These are phyloP conservation scores for Corinectria fuckeliana DNA, from an alignment of 2,329 filamentous ascomycete species.

Conservation along the genomic window DNA sequence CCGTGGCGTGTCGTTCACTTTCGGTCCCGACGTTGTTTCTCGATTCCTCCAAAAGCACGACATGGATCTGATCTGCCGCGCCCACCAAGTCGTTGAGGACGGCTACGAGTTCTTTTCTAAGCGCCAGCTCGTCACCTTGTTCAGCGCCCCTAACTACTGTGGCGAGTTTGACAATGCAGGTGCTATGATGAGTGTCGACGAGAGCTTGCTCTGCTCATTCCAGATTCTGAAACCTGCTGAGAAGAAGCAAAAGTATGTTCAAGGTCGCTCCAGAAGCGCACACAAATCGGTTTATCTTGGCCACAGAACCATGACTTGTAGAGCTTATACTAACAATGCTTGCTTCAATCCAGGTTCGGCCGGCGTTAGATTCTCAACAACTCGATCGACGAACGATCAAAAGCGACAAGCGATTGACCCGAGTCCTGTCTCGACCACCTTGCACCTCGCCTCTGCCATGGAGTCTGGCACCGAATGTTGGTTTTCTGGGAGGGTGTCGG, in stretches of 20 bases:
- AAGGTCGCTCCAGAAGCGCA: slow-evolving; percentile 70
- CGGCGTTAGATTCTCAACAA: slow-evolving; percentile 72
- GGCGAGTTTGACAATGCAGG: slow-evolving; percentile 99
- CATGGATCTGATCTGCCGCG: slow-evolving; percentile 99
- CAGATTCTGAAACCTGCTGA: slow-evolving; percentile 99
- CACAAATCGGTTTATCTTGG: slow-evolving; percentile 37
- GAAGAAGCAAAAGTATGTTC: slow-evolving; percentile 99
- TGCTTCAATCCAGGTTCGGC: slow-evolving; percentile 90
- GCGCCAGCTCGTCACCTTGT: slow-evolving; percentile 94
- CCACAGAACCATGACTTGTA: slow-evolving; percentile 33
- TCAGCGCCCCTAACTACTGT: slow-evolving; percentile 98
- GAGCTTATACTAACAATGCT: slow-evolving; percentile 64
- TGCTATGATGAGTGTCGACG: slow-evolving; percentile 99
- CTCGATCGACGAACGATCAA: slow-evolving; percentile 36
- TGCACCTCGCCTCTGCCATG: slow-evolving; percentile 39
- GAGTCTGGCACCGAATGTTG: slow-evolving; percentile 39
- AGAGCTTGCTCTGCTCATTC: slow-evolving; percentile 98
- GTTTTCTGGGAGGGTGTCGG: slow-evolving; percentile 38
- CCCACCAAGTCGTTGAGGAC: slow-evolving; percentile 98
- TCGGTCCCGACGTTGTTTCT: slow-evolving; percentile 95
- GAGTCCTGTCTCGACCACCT: slow-evolving; percentile 37
- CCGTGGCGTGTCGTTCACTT: slow-evolving; percentile 97
- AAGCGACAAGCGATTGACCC: slow-evolving; percentile 33
- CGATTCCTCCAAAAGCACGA: slow-evolving; percentile 98
- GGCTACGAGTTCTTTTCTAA: slow-evolving; percentile 99